Evolutionary conservation across 108 stramenopile genomes (phyloP), one percentile per base, ranked within the genome.

Genomic region (Nannochloropsis gaditana): DNA sequence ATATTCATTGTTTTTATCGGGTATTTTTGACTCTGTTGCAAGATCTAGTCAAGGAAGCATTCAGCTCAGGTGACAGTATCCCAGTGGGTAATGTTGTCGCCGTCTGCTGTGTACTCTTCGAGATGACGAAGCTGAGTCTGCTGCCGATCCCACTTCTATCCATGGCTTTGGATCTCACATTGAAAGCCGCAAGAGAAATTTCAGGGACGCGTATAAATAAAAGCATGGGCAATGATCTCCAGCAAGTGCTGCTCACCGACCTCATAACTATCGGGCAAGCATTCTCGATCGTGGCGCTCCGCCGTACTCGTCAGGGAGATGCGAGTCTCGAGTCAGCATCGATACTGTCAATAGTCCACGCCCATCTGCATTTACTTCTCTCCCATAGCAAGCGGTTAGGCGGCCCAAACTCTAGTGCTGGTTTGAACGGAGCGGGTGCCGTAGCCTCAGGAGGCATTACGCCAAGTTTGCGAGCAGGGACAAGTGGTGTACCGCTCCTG

Each of bases 1-100:
- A 73, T 73, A 73, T 73, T 73, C n/a, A n/a, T 73, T 15, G 19
- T 73, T 73, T 73, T n/a, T 73, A 73, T n/a, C 59, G n/a, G n/a
- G n/a, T 8, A 6, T 73, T 73, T 73, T 73, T 73, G 2, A n/a
- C n/a, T 15, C 59, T 73, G 4, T n/a, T 73, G 19, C 4, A 15
- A n/a, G 59, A 73, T 73, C n/a, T 73, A n/a, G 8, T 73, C 15
- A 73, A 73, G 59, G 59, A 6, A n/a, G 59, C 59, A n/a, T n/a
- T 73, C 59, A 73, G 59, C 5, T 73, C 59, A 2, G 59, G 59
- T 15, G 59, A 73, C n/a, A n/a, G 59, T n/a, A 73, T 73, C n/a
- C 59, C n/a, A 15, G 59, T 73, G 59, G 59, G 59, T n/a, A 73
- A 73, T 73, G n/a, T n/a, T 8, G 59, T 73, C 15, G 59, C 59